These are phyloP conservation scores for Vigna hirtella DNA, from an alignment of 306 rosid genomes.

Conservation along the genomic window DNA sequence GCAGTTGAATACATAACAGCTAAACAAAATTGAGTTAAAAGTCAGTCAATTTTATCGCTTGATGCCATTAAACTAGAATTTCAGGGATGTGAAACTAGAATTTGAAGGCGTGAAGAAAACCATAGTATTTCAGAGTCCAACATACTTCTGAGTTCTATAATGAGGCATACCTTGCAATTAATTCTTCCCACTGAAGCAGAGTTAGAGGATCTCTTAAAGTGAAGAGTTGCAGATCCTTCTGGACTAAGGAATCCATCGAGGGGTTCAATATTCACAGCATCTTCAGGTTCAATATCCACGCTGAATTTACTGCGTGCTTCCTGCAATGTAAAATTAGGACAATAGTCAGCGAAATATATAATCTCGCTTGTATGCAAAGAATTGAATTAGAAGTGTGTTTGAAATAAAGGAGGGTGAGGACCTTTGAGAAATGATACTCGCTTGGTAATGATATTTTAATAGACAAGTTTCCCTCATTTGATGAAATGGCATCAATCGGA, in stretches of 20 bases:
- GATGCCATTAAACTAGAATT: conserved; percentile 19
- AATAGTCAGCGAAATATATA: conserved; percentile 34
- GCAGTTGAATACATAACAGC: conserved; percentile 19
- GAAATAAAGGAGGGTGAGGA: conserved; percentile 44
- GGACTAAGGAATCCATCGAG: conserved; percentile 82
- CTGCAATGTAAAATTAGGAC: conserved; percentile 56
- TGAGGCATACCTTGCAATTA: conserved; percentile 82
- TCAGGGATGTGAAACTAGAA: conserved; percentile 2
- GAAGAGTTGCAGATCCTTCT: conserved; percentile 82
- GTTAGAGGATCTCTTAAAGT: conserved; percentile 72
- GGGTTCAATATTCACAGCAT: conserved; percentile 69
- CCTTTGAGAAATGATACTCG: conserved; percentile 95
- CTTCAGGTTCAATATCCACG: conserved; percentile 83
- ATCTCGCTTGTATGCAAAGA: not conserved
- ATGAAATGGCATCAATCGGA: conserved; percentile 63
- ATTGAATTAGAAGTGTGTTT: conserved; percentile 18
- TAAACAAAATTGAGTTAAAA: conserved; percentile 13
- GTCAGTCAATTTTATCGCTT: conserved; percentile 23
- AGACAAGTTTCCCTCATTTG: conserved; percentile 75
- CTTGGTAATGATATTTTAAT: conserved; percentile 74
- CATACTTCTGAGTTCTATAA: conserved; percentile 36
- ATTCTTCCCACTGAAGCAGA: conserved; percentile 72
- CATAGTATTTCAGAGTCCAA: conserved; percentile 27
- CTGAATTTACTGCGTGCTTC: conserved; percentile 93
- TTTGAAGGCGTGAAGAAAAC: conserved; percentile 16